Evolutionary conservation across 2,329 filamentous ascomycete genomes (phyloP).

Genomic region (Tolypocladium ovalisporum): DNA sequence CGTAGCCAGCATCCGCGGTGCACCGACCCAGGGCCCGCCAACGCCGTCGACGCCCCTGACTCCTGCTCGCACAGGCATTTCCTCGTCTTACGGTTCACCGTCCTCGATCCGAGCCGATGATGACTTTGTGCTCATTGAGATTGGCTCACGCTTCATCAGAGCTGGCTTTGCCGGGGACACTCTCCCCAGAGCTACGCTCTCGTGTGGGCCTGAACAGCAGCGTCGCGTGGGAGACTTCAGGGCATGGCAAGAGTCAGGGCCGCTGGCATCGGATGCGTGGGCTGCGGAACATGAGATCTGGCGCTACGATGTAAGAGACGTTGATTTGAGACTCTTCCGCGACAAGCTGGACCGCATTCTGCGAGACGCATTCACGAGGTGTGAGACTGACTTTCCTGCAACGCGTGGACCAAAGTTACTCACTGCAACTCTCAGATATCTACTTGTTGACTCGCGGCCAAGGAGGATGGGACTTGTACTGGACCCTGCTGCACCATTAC

Average conservation of each 20-base stretch:
- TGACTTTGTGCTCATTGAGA: constrained; percentile 71
- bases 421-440: constrained; percentile 32
- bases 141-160: constrained; percentile 68
- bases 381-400: constrained; percentile 10
- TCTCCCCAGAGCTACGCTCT: constrained; percentile 57
- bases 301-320: constrained; percentile 58
- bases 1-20: constrained; percentile 45
- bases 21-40: constrained; percentile 20
- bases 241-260: constrained; percentile 47
- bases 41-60: constrained; percentile 46
- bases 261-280: constrained; percentile 43
- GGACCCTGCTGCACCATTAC: constrained; percentile 66
- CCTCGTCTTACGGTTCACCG: constrained; percentile 47
- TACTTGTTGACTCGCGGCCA: constrained; percentile 64
- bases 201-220: constrained; percentile 65
- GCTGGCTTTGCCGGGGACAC: constrained; percentile 82
- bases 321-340: constrained; percentile 69
- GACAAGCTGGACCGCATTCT: constrained; percentile 80
- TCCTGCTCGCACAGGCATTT: constrained; percentile 40
- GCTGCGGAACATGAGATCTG: constrained; percentile 63
- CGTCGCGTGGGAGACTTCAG: constrained; percentile 74
- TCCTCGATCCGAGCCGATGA: constrained; percentile 64
- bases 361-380: constrained; percentile 73
- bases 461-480: constrained; percentile 65
- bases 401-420: background rate